Conservation (phyloP, 257 asterid species). For the Plantago elongata region DNA sequence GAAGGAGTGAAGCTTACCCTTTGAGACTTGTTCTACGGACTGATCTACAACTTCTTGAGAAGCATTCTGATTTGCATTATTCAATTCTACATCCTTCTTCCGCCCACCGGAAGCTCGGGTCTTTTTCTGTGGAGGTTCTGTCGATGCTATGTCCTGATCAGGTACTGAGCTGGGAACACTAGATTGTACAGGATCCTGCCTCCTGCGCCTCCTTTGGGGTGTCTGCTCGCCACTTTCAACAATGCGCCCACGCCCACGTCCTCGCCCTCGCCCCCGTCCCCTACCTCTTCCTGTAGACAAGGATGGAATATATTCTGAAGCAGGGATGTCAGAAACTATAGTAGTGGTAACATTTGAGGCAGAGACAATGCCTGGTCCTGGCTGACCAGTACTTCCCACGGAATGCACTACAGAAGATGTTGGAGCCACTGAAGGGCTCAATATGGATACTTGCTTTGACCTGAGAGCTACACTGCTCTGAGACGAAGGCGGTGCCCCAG, state of each 20-base stretch:
- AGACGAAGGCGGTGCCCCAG: slow-evolving; percentile 15
- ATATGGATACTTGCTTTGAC: slow-evolving; percentile 11
- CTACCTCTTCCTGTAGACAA: slow-evolving; percentile 47
- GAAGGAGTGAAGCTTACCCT: slow-evolving; percentile 27
- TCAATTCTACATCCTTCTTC: slow-evolving; percentile 37
- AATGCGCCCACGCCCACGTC: slow-evolving; percentile 35
- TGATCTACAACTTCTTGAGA: slow-evolving; percentile 30
- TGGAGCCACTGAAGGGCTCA: slow-evolving; percentile 7
- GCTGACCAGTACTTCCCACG: slow-evolving; percentile 31
- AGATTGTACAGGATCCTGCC: slow-evolving; percentile 44
- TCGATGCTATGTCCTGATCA: slow-evolving; percentile 38
- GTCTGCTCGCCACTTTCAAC: slow-evolving; percentile 45
- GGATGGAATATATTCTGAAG: slow-evolving; percentile 30
- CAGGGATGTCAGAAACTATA: slow-evolving; percentile 31
- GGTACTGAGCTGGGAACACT: slow-evolving; percentile 37
- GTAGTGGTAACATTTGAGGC: slow-evolving; percentile 30
- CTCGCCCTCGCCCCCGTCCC: slow-evolving; percentile 36
- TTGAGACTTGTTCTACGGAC: slow-evolving; percentile 19
- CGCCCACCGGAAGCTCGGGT: slow-evolving; percentile 59
- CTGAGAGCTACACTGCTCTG: slow-evolving; percentile 22
- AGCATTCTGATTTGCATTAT: slow-evolving; percentile 31
- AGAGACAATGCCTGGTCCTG: slow-evolving; percentile 30
- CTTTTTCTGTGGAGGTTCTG: slow-evolving; percentile 58
- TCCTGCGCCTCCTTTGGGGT: slow-evolving; percentile 64
- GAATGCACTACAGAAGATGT: slow-evolving; percentile 24